Percentiles rank a stretch among this genome's conserved stretches.
These are phyloP conservation scores for Trametes maxima DNA, from an alignment of 768 basidiomycete species.

Conservation along the genomic window DNA sequence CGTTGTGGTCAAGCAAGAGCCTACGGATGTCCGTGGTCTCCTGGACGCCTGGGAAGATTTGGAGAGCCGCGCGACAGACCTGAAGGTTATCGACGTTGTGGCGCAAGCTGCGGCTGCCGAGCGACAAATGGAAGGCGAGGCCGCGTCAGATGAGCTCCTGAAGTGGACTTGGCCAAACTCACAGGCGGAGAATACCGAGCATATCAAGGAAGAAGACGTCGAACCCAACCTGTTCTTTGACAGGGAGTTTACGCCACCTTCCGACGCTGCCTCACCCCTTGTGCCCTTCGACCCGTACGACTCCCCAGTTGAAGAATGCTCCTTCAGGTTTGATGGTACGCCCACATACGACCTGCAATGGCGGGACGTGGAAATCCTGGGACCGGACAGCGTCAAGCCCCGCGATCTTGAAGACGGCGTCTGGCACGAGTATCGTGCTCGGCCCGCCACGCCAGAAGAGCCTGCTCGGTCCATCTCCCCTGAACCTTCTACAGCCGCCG, in stretches of 20 bases:
- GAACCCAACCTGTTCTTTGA: conserved; percentile 24
- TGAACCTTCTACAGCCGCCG: conserved; percentile 12
- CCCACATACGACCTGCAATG: conserved; percentile 35
- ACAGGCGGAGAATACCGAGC: conserved; percentile 24
- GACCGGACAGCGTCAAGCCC: conserved; percentile 46
- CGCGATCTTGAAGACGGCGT: conserved; percentile 45
- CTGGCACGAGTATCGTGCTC: conserved; percentile 29
- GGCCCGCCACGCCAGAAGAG: conserved; percentile 16
- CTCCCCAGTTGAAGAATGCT: conserved; percentile 19
- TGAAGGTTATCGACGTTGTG: conserved; percentile 46
- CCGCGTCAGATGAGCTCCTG: conserved; percentile 13
- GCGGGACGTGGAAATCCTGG: conserved; percentile 48
- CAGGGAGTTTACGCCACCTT: conserved; percentile 19
- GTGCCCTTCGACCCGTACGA: conserved; percentile 10
- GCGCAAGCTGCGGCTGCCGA: conserved; percentile 39
- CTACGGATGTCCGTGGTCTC: conserved; percentile 62
- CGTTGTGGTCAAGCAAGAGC: conserved; percentile 58
- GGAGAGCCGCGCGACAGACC: conserved; percentile 42
- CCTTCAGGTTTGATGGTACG: not conserved
- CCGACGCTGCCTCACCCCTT: conserved; percentile 9
- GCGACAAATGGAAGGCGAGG: conserved; percentile 27
- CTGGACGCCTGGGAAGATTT: conserved; percentile 73
- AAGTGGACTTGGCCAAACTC: conserved; percentile 37
- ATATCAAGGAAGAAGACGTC: conserved; percentile 35
- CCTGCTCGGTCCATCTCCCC: conserved; percentile 11